phyloP scores from a whole-genome alignment of 352 stramenopile species.

The Thraustotheca clavata region DNA sequence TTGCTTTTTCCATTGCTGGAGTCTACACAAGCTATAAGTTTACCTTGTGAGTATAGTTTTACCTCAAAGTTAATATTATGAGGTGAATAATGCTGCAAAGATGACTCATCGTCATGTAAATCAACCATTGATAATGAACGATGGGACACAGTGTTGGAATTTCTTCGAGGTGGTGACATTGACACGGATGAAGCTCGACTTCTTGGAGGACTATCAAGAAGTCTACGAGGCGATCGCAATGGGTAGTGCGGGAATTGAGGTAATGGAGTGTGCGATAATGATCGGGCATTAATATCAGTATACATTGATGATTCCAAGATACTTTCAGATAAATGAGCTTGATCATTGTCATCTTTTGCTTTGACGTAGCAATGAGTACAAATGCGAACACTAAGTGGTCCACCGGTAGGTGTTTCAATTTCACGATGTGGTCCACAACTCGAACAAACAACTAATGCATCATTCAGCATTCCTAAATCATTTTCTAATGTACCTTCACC shows the following conservation, averaged over 20 bases:
- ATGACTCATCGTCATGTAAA: too few species aligned
- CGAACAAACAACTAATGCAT: constrained; percentile 43
- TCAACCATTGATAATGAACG: background rate
- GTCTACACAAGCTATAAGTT: background rate
- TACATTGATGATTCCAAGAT: background rate
- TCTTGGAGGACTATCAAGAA: background rate
- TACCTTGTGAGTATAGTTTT: too few species aligned
- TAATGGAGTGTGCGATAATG: background rate
- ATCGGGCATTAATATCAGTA: background rate
- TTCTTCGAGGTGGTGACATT: background rate
- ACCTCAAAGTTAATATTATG: too few species aligned
- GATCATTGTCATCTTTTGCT: constrained; percentile 19
- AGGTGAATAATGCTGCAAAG: too few species aligned
- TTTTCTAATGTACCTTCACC: constrained; percentile 30
- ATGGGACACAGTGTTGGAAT: background rate
- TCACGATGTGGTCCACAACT: constrained; percentile 47
- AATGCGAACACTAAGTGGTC: constrained; percentile 54
- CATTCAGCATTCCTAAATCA: background rate
- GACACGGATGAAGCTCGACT: background rate
- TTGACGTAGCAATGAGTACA: constrained; percentile 51
- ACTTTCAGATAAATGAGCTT: background rate
- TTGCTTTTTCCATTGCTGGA: background rate
- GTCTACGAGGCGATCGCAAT: too few species aligned
- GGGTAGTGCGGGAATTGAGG: too few species aligned
- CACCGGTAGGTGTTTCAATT: constrained; percentile 60